Evolutionary conservation across 345 rosid species (phyloP).

Genomic region (Dipteronia sinensis): DNA sequence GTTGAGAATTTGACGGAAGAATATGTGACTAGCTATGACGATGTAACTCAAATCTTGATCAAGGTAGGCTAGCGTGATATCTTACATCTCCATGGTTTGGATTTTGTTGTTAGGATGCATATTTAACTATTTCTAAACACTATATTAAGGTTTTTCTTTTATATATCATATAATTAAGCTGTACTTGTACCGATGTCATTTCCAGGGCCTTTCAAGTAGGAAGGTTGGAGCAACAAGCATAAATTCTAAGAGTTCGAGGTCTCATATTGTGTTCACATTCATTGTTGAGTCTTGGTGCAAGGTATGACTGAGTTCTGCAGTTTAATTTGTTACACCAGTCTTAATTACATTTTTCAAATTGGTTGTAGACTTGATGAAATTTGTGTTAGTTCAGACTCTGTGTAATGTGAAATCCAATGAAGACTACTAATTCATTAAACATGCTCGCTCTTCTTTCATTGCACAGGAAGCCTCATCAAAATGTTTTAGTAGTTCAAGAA

Average conservation of each 20-base stretch:
- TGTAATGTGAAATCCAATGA: neutral
- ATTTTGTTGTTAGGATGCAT: neutral
- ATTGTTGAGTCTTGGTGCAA: slow-evolving; percentile 80
- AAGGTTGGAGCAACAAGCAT: slow-evolving; percentile 96
- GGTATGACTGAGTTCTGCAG: slow-evolving; percentile 42
- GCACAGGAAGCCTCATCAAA: slow-evolving; percentile 75
- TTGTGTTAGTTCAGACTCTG: neutral
- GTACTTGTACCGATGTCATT: neutral
- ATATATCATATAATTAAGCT: neutral
- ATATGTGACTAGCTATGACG: slow-evolving; percentile 83
- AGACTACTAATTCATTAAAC: neutral
- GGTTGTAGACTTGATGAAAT: neutral
- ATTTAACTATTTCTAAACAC: neutral
- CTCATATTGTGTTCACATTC: slow-evolving; percentile 78
- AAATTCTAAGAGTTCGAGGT: slow-evolving; percentile 95
- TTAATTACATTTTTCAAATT: neutral
- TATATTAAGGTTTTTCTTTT: neutral
- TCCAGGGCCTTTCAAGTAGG: slow-evolving; percentile 89
- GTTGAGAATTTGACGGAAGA: slow-evolving; percentile 90
- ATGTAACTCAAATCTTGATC: slow-evolving; percentile 76
- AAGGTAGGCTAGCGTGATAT: slow-evolving; percentile 53
- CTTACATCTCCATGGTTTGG: neutral
- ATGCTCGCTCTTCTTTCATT: slow-evolving; percentile 10
- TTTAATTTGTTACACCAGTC: neutral
- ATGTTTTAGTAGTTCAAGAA: slow-evolving; percentile 86